A percentile compares a stretch with the other conserved stretches of the same genome.
Evolutionary conservation across 2,329 filamentous ascomycete species (phyloP).

Genomic region (Decorospora gaudefroyi): DNA sequence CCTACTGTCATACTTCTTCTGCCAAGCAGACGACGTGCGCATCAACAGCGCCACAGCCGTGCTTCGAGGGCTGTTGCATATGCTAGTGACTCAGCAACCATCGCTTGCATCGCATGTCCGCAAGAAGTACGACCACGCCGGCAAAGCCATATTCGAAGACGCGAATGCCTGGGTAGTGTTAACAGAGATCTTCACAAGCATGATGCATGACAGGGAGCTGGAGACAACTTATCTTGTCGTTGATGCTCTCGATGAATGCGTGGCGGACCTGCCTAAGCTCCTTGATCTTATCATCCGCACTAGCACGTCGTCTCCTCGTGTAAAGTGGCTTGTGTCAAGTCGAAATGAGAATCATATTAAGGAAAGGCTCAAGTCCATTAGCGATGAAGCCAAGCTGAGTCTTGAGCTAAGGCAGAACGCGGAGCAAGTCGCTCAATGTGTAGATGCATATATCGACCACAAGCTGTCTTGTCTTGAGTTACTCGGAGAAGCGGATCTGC

Average conservation of each 20-base stretch:
- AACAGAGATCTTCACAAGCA: conserved; percentile 45
- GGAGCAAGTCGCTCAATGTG: no score
- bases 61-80: conserved; percentile 52
- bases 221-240: conserved; percentile 13
- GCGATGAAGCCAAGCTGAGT: no score
- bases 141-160: conserved; percentile 11
- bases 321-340: conserved; percentile 42
- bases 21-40: conserved; percentile 46
- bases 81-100: conserved; percentile 41
- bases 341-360: conserved; percentile 50
- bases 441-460: no score
- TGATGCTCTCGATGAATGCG: conserved; percentile 23
- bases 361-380: conserved; percentile 46
- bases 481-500: no score
- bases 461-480: no score
- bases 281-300: neutral
- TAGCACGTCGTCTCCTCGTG: neutral
- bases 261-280: conserved; percentile 1
- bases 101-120: conserved; percentile 12
- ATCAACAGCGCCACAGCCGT: conserved; percentile 49
- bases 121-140: conserved; percentile 6
- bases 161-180: conserved; percentile 17
- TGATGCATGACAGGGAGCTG: conserved; percentile 46
- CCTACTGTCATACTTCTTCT: conserved; percentile 36
- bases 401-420: no score